A percentile compares a stretch with the other conserved stretches of the same genome.
Evolutionary conservation across 139 green algal species (phyloP).

Genomic region (Picochlorum sp.): DNA sequence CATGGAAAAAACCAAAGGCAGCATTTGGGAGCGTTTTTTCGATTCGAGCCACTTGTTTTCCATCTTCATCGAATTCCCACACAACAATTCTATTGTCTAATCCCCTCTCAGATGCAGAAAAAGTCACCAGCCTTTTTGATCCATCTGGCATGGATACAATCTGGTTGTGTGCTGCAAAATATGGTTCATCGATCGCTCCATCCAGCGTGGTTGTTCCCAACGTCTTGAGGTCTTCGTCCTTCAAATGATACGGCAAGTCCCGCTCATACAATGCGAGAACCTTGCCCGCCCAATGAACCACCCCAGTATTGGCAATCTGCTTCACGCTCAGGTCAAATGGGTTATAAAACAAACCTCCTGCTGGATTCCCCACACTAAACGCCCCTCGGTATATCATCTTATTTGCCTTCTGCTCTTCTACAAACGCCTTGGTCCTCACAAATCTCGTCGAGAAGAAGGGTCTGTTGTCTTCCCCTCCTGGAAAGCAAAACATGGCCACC

Average conservation of each 20-base stretch:
- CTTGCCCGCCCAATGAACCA: conserved; percentile 30
- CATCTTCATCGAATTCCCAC: conserved; percentile 34
- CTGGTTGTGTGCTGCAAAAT: conserved; percentile 25
- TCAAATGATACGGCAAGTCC: conserved; percentile 38
- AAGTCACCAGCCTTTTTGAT: conserved; percentile 27
- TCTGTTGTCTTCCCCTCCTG: neutral
- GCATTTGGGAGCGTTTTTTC: conserved; percentile 17
- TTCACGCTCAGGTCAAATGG: conserved; percentile 31
- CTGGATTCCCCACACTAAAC: conserved; percentile 33
- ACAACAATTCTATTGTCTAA: conserved; percentile 10
- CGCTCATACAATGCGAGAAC: conserved; percentile 38
- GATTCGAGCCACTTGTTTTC: conserved; percentile 8
- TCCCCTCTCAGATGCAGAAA: conserved; percentile 19
- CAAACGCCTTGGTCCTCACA: conserved; percentile 16
- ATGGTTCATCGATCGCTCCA: conserved; percentile 15
- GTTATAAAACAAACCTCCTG: conserved; percentile 26
- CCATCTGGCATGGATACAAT: conserved; percentile 26
- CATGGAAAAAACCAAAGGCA: conserved; percentile 45
- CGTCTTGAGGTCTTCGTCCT: conserved; percentile 21
- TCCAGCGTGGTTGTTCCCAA: conserved; percentile 11
- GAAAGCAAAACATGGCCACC: conserved; percentile 29
- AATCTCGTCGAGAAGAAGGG: conserved; percentile 11
- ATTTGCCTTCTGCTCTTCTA: conserved; percentile 26
- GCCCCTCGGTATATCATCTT: conserved; percentile 36
- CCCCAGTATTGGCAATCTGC: conserved; percentile 29